Evolutionary conservation across 805 yeast genomes (phyloP), one percentile per base, ranked within the genome.

Genomic region (Lipomyces sp.): DNA sequence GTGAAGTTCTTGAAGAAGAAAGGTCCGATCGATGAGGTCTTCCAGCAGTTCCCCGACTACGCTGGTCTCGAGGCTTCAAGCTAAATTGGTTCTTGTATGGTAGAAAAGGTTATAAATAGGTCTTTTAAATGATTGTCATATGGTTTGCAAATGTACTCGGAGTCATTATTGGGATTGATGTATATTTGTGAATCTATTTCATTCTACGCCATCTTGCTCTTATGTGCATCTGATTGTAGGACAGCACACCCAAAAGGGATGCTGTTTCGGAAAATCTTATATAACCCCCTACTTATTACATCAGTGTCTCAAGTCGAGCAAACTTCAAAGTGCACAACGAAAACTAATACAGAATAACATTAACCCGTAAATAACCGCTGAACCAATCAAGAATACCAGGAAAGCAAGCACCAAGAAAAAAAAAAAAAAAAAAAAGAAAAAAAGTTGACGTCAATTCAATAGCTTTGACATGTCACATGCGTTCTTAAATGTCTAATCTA

Each of bases 1-100:
- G 98, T 95, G 80, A 95, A 95, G 89, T 95, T 95, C 92, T 87
- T 95, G 85, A 85, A 95, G 82, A 90, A 84, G 86, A 92, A 91
- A 88, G 99, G 99, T 86, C 87, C 90, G 77, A 87, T 95, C 80
- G 96, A 90, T 81, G 84, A 85, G 79, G 72, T 70, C 54, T 70
- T 70, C 64, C 55, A 64, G 59, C 64, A 64, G 64, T 70, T 70
- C 69, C 73, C 73, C 57, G 70, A 70, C 37, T 69, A 68, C 60
- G 67, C 69, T 54, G 71, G 71, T 58, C 60, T 65, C 18, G 68
- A 65, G 66, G 64, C 66, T 29, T 57, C 56, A n/a, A 54, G 48
- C 15, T 64, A 48, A 53, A 42, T 42, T 13, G 6, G 48, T 15
- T 18, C 18, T 18, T 3, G 48, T 42, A 15, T 15, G 8, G 24